Base-by-base conservation (phyloP, 306 rosid genomes). In the Dicorynia guianensis region DNA sequence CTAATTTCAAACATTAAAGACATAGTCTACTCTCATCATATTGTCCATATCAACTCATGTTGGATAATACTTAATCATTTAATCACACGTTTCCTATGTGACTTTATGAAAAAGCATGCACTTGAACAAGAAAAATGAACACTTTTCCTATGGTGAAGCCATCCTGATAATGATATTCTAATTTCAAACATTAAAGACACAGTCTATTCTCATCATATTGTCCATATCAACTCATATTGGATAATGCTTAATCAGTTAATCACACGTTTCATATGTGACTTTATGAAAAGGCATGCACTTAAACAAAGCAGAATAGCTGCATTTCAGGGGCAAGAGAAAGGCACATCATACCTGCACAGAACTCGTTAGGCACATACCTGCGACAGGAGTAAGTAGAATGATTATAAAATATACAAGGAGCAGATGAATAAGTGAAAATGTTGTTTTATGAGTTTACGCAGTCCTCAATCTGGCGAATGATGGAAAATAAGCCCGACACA, bases 341-440 rank as follows among this genome's bases (percentile, higher is more conserved):
- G 81, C 93, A 84, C 71, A 86, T 90, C 96, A 95, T 92, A 84
- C 99, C 99, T 83, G 97, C 97, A 80, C 99, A 96, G 78, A 95
- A 72, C 78, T 93, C 92, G 83, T 87, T 89, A 49, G 99, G 97
- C 65, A 95, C 97, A 84, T 90, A 89, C 96, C 99, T 95, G 82
- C 67, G 60, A 81, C 64, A 63, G 69, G 50, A 43, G 34, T 36
- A 69, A 79, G 49, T 42, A 59, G 60, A 55, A 25, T 1, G 5
- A 75, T 53, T 53, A 81, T 69, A 14, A 58, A 66, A 71, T 65
- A 59, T 65, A 81, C 19, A 19, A 70, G 30, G 39, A 76, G 71
- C 40, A 63, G 67, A 71, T 63, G 61, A 67, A 82, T 30, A 54
- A 76, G 58, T 60, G 4, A 62, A 75, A 69, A n/a, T 49, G 49